phyloP scores from a whole-genome alignment of 176 grass and related monocot genomes.

The Juncus inflexus region DNA sequence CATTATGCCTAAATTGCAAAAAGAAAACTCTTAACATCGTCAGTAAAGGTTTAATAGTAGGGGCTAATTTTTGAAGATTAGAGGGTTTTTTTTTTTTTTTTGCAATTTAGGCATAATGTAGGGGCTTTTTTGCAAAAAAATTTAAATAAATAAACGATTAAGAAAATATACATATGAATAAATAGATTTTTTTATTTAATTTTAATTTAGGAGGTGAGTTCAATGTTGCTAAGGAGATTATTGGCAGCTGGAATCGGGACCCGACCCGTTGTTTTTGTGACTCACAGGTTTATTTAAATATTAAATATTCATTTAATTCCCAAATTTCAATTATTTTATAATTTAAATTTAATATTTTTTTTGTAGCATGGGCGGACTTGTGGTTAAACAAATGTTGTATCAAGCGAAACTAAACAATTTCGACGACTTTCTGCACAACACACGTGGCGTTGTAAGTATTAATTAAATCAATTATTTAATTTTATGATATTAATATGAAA shows the following conservation, averaged over 20 bases:
- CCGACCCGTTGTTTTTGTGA: slow-evolving; percentile 88
- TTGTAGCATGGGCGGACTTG: slow-evolving; percentile 92
- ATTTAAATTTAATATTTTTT: slow-evolving; percentile 21
- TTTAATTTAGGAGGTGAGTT: slow-evolving; percentile 78
- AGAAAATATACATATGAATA: too few relatives aligned
- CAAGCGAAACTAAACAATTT: slow-evolving; percentile 87
- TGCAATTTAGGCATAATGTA: too few relatives aligned
- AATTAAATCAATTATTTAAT: background rate
- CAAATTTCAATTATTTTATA: slow-evolving; percentile 1
- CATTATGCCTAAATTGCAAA: too few relatives aligned
- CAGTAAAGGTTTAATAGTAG: too few relatives aligned
- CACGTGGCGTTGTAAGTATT: slow-evolving; percentile 67
- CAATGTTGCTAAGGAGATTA: slow-evolving; percentile 80
- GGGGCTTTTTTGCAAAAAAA: too few relatives aligned
- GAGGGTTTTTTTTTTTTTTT: too few relatives aligned
- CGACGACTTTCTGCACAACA: slow-evolving; percentile 73
- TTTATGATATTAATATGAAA: background rate
- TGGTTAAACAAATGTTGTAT: slow-evolving; percentile 92
- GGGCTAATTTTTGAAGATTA: too few relatives aligned
- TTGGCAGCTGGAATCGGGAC: slow-evolving; percentile 71
- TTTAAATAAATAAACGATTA: too few relatives aligned
- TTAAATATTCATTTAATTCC: background rate
- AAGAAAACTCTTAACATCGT: too few relatives aligned
- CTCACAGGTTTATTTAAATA: slow-evolving; percentile 61
- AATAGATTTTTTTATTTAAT: background rate